Evolutionary conservation across 352 stramenopile genomes (phyloP).

Genomic region (Phytophthora citrophthora): DNA sequence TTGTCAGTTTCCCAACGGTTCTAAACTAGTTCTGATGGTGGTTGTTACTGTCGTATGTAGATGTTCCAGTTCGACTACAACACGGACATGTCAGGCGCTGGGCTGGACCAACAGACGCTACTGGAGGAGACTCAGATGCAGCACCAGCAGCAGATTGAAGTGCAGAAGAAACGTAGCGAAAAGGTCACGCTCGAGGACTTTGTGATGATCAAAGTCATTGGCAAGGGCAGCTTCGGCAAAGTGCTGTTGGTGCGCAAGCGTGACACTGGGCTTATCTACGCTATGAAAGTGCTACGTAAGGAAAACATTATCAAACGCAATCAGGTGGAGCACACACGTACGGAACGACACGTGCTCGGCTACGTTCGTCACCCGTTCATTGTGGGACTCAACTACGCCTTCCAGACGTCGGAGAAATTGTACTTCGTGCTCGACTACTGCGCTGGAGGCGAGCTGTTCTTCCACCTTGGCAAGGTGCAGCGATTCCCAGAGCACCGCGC

Average conservation of each 20-base stretch:
- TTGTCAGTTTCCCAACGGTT: neutral
- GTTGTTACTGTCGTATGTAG: conserved; percentile 30
- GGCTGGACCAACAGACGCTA: conserved; percentile 52
- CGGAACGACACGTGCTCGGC: conserved; percentile 96
- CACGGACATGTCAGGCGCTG: conserved; percentile 50
- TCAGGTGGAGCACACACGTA: conserved; percentile 99
- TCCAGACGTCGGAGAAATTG: conserved; percentile 97
- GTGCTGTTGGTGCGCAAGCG: conserved; percentile 97
- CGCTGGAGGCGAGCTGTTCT: conserved; percentile 96
- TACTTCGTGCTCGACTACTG: conserved; percentile 99
- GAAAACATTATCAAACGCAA: conserved; percentile 99
- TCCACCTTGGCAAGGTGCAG: conserved; percentile 92
- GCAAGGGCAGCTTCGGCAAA: conserved; percentile 96
- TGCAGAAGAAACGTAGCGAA: conserved; percentile 54
- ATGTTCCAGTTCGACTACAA: conserved; percentile 83
- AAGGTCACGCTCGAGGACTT: conserved; percentile 93
- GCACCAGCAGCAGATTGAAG: conserved; percentile 43
- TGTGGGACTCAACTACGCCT: conserved; percentile 95
- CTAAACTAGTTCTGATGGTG: conserved; percentile 4
- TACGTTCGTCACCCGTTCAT: conserved; percentile 99
- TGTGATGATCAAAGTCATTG: conserved; percentile 97
- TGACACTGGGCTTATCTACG: conserved; percentile 94
- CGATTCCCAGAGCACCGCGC: conserved; percentile 95
- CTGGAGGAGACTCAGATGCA: conserved; percentile 60
- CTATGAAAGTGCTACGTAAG: conserved; percentile 99